Evolutionary conservation across 2,329 filamentous ascomycete species (phyloP), one percentile per base, ranked within the genome.

Genomic region (Stachybotrys echinatus): DNA sequence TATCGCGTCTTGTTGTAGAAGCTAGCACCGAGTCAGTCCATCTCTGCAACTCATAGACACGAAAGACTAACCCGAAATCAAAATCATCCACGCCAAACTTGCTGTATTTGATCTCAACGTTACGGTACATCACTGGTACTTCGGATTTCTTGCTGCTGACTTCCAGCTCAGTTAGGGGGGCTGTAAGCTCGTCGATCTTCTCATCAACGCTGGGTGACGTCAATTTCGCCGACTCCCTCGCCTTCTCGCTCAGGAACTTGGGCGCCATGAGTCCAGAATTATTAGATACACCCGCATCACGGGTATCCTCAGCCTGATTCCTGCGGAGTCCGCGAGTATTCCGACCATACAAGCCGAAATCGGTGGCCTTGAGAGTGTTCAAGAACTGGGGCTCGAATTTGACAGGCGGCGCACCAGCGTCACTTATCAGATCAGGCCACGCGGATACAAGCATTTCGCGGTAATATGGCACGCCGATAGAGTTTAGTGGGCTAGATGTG

Each of bases 1-100:
- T 90, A 96, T 21, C 75, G 77, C 1, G 95, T 97, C 65, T 89
- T 91, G 69, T 99, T 99, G 75, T 95, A 99, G 67, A 89, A 97
- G 50, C 89, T 90, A 55, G 4, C 12, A 14, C 22, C 65, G 40
- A n/a, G 45, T 20, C 1, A 23, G n/a, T 14, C 6, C 23, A 7
- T 20, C 27, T 48, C 51, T 44, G 54, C 51, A 22, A n/a, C 19
- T 8, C 19, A 22, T 21, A 4, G n/a, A n/a, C 19, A 12, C 22
- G 4, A 23, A n/a, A 17, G 23, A 69, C 83, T 61, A 72, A 89
- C 84, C 88, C 87, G 70, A 99, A 99, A 67, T 99, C 94, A 66
- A 99, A 99, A 67, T 99, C 95, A 61, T 97, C 92, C n/a, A 99
- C 91, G 19, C 94, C 94, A 67, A 96, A 99, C 65, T 91, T 95